Evolutionary conservation across 768 basidiomycete species (phyloP), one percentile per base, ranked within the genome.

Genomic region (Rhizopogon rudus): DNA sequence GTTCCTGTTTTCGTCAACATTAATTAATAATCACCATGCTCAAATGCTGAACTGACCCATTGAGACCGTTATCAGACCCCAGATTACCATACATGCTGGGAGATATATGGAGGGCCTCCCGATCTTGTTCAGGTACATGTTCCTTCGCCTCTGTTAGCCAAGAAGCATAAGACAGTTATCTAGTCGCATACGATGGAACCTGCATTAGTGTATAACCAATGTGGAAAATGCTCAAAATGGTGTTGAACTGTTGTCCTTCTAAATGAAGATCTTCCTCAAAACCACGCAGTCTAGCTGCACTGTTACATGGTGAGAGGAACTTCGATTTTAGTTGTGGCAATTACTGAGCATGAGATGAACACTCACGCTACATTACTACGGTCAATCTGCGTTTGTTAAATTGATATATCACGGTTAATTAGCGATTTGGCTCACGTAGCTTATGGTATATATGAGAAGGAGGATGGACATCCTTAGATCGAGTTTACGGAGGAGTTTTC

Each of bases 121-220:
- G 13, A 87, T 79, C 61, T 79, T 74, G 63, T 84, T 81, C 43
- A 89, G 66, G 56, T 86, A 80, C 77, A 88, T 84, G 59, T 88
- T 89, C 16, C 88, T 91, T 60, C 20, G 44, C 16, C 43, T 13
- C 14, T 7, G 31, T 17, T n/a, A 44, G 6, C 48, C 48, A n/a
- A 1, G 20, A 25, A 28, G 40, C 14, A 51, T 29, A 31, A 42
- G n/a, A 44, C 17, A 48, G 25, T 10, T 46, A 33, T 40, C n/a
- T 28, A 63, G 5, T 10, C 3, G 70, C 84, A 63, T 60, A 86
- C 83, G 84, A 87, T 35, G 88, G 88, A 51, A 91, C 78, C 65
- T 91, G 88, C 87, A 89, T 88, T 39, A 88, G 68, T 56, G 86
- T 86, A 63, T 90, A 90, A 14, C 86, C 87, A 33, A 86, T 74